A percentile compares a stretch with the other conserved stretches of the same genome.
These are phyloP conservation scores for Bisporella sp. DNA, from an alignment of 2,329 filamentous ascomycete species.

Conservation along the genomic window DNA sequence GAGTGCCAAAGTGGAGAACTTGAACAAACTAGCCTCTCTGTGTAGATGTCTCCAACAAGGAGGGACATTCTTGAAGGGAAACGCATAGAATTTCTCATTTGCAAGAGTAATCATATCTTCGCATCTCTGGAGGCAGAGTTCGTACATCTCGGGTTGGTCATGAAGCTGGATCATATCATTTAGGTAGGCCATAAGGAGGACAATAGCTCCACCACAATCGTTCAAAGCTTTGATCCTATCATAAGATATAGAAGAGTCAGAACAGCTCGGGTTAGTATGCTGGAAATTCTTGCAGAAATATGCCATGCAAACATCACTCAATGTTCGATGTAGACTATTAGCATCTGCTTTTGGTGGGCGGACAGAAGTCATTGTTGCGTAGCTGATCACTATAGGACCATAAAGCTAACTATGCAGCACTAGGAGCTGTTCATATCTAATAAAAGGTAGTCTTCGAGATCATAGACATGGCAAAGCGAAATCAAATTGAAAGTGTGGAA, in stretches of 20 bases:
- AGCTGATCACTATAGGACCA: too few species aligned
- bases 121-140: conserved; percentile 31
- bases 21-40: conserved; percentile 61
- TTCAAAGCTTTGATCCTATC: background rate
- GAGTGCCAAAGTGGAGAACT: conserved; percentile 37
- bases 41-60: conserved; percentile 64
- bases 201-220: conserved; percentile 12
- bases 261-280: background rate
- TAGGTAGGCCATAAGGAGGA: conserved; percentile 11
- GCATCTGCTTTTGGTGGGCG: too few species aligned
- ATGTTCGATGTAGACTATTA: background rate
- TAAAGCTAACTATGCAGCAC: too few species aligned
- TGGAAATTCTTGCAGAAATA: background rate
- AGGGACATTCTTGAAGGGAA: conserved; percentile 59
- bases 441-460: too few species aligned
- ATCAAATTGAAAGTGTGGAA: too few species aligned
- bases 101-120: conserved; percentile 52
- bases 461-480: too few species aligned
- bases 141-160: conserved; percentile 2
- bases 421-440: too few species aligned
- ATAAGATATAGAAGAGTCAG: background rate
- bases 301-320: background rate
- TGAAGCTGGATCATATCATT: conserved; percentile 4
- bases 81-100: conserved; percentile 62
- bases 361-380: too few species aligned